Conservation (phyloP, 495 filamentous ascomycete genomes). For the Podospora tetraspora region DNA sequence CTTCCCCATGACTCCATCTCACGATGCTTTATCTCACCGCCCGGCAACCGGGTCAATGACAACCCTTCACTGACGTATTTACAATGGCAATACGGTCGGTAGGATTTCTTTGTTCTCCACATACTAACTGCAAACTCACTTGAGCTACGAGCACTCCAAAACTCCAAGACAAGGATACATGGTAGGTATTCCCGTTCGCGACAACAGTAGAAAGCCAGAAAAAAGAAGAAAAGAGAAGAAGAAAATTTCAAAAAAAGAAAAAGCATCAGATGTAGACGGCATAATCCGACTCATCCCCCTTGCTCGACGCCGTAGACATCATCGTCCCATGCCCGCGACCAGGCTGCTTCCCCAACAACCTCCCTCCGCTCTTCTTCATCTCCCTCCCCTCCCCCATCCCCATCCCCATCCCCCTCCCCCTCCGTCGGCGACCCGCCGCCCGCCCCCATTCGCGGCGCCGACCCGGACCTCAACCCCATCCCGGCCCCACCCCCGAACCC, state of each 20-base stretch:
- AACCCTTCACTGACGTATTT: neutral
- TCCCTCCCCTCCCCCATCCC: neutral
- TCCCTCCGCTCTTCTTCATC: neutral
- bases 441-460: neutral
- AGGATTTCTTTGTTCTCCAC: neutral
- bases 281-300: conserved; percentile 22
- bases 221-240: neutral
- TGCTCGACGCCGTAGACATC: conserved; percentile 4
- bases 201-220: neutral
- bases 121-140: neutral
- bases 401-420: neutral
- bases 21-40: neutral
- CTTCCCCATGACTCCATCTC: neutral
- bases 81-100: too few species aligned
- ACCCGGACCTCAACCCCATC: neutral
- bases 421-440: conserved; percentile 1
- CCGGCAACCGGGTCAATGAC: neutral
- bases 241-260: neutral
- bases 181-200: neutral
- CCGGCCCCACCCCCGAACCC: neutral
- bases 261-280: conserved; percentile 22
- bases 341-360: conserved; percentile 2
- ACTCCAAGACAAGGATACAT: neutral
- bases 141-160: neutral
- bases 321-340: neutral